These are phyloP conservation scores for Hyphopichia khmerensis DNA, from an alignment of 1,139 yeast genomes.

Conservation along the genomic window DNA sequence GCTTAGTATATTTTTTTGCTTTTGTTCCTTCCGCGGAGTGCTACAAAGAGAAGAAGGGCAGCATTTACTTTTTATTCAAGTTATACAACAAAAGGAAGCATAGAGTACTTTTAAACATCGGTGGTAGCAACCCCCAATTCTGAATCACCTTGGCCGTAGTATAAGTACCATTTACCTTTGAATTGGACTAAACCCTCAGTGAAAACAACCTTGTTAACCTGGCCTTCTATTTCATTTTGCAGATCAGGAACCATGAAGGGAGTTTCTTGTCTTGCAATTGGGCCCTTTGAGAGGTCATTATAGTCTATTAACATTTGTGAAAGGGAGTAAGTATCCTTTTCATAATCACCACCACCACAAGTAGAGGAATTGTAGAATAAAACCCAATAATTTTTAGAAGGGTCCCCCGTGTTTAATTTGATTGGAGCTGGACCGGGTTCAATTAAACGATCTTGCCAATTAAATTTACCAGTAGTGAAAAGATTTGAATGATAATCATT, in stretches of 20 bases:
- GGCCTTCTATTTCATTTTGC: slow-evolving; percentile 40
- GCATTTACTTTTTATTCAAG: too few relatives aligned
- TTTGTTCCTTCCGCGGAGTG: too few relatives aligned
- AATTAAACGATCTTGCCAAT: slow-evolving; percentile 38
- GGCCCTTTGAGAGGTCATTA: slow-evolving; percentile 34
- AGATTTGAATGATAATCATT: slow-evolving; percentile 19
- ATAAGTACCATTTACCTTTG: slow-evolving; percentile 42
- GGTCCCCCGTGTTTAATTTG: slow-evolving; percentile 24
- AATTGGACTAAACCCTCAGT: slow-evolving; percentile 48
- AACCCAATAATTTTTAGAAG: slow-evolving; percentile 30
- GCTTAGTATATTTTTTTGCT: too few relatives aligned
- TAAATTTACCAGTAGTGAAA: slow-evolving; percentile 30
- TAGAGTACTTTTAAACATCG: too few relatives aligned
- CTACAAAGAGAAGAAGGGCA: too few relatives aligned
- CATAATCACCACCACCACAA: slow-evolving; percentile 31
- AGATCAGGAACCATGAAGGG: slow-evolving; percentile 39
- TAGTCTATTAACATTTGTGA: slow-evolving; percentile 46
- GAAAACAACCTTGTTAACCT: slow-evolving; percentile 44
- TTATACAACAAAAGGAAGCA: too few relatives aligned
- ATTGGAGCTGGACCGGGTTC: slow-evolving; percentile 49
- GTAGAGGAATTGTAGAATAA: slow-evolving; percentile 44
- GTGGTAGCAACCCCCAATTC: slow-evolving; percentile 46
- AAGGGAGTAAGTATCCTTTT: slow-evolving; percentile 33
- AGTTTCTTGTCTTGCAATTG: slow-evolving; percentile 37
- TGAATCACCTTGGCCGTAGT: slow-evolving; percentile 46